These are phyloP conservation scores for Penicillium soppii DNA, from an alignment of 495 filamentous ascomycete species.

Conservation along the genomic window DNA sequence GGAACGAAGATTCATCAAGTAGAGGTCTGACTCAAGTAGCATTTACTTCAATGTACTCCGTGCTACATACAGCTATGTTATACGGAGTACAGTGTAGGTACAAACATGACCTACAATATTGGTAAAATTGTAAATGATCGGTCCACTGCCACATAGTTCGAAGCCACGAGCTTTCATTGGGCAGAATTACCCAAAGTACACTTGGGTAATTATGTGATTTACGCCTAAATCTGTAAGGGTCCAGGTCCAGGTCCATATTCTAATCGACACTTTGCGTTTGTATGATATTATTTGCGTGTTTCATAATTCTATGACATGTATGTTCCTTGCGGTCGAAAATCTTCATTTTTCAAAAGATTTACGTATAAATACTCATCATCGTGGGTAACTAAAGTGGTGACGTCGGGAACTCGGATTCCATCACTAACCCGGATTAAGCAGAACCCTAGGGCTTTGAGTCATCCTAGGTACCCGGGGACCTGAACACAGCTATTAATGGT, in stretches of 20 bases:
- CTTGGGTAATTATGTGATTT: conserved; percentile 12
- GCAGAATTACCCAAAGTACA: not conserved
- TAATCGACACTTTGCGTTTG: no score
- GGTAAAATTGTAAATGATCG: no score
- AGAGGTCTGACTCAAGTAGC: no score
- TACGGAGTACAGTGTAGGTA: no score
- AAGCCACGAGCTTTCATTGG: no score
- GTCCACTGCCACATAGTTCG: no score
- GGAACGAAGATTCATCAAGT: no score
- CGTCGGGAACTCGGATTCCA: conserved; percentile 12
- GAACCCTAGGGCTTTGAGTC: conserved; percentile 17
- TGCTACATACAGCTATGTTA: no score
- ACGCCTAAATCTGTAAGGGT: conserved; percentile 22
- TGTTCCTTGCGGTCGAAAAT: not conserved
- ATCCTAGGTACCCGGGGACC: not conserved
- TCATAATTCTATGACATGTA: conserved; percentile 1
- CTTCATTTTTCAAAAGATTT: not conserved
- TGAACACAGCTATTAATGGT: not conserved
- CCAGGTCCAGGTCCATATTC: conserved; percentile 7
- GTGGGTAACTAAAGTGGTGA: conserved; percentile 6
- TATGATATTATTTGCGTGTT: not conserved
- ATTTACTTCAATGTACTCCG: no score
- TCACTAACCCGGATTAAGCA: conserved; percentile 13
- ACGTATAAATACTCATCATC: conserved; percentile 3
- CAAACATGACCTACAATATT: no score